A percentile compares a stretch with the other conserved stretches of the same genome.
phyloP scores from a whole-genome alignment of 345 rosid species.

The Sisymbrium altissimum region DNA sequence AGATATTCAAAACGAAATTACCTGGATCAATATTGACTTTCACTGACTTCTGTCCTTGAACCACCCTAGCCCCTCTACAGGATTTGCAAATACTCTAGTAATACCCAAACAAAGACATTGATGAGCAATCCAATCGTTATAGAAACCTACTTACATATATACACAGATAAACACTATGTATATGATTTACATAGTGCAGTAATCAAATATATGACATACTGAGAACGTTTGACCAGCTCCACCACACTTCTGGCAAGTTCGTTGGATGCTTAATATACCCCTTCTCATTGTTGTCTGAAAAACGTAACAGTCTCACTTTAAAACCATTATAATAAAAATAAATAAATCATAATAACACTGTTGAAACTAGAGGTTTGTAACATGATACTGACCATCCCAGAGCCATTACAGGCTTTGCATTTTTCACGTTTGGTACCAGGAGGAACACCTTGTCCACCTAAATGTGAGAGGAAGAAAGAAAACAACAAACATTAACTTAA shows the following conservation, averaged over 20 bases:
- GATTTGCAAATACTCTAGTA: slow-evolving; percentile 82
- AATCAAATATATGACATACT: slow-evolving; percentile 42
- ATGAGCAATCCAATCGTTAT: not conserved
- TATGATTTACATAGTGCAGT: not conserved
- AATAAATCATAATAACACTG: not conserved
- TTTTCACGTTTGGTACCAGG: slow-evolving; percentile 93
- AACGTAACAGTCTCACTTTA: not conserved
- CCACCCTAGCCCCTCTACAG: slow-evolving; percentile 80
- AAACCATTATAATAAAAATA: not conserved
- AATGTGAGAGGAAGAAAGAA: slow-evolving; percentile 12
- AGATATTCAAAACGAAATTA: slow-evolving; percentile 23
- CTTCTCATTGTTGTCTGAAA: slow-evolving; percentile 54
- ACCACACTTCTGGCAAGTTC: slow-evolving; percentile 69
- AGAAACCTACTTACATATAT: slow-evolving; percentile 1
- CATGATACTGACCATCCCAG: slow-evolving; percentile 71
- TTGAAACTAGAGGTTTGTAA: slow-evolving; percentile 3
- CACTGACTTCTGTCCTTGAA: slow-evolving; percentile 74
- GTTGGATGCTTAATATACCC: slow-evolving; percentile 69
- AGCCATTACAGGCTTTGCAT: slow-evolving; percentile 82
- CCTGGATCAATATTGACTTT: slow-evolving; percentile 86
- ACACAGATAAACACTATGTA: not conserved
- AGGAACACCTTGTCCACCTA: slow-evolving; percentile 97
- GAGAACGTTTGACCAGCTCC: slow-evolving; percentile 78
- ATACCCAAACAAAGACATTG: slow-evolving; percentile 20
- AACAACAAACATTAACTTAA: not conserved